phyloP scores from a whole-genome alignment of 129 eudicot genomes.

The Centella asiatica region DNA sequence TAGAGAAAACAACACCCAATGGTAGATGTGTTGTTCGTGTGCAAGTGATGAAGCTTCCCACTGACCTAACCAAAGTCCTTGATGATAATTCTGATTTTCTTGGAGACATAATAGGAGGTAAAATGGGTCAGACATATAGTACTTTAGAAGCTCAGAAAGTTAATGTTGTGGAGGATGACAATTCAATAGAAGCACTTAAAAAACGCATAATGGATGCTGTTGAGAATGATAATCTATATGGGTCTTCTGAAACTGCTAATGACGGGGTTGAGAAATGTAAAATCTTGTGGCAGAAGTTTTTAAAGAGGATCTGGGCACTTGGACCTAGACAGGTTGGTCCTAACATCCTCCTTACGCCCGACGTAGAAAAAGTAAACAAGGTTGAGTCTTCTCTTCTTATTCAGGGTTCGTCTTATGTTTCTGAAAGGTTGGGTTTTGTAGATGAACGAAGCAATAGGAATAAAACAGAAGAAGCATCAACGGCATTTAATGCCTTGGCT shows the following conservation, averaged over 20 bases:
- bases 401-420: constrained; percentile 51
- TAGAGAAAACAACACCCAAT: constrained; percentile 74
- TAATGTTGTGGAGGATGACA: constrained; percentile 43
- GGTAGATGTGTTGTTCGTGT: constrained; percentile 90
- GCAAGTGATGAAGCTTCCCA: constrained; percentile 78
- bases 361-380: constrained; percentile 12
- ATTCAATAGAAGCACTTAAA: constrained; percentile 54
- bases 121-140: constrained; percentile 41
- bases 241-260: constrained; percentile 34
- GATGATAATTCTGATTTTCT: constrained; percentile 71
- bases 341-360: constrained; percentile 82
- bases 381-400: constrained; percentile 40
- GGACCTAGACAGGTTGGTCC: constrained; percentile 97
- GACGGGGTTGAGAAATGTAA: constrained; percentile 45
- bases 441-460: constrained; percentile 16
- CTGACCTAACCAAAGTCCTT: constrained; percentile 66
- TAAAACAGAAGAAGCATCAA: constrained; percentile 20
- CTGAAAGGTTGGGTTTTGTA: constrained; percentile 65
- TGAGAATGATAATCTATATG: constrained; percentile 48
- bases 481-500: constrained; percentile 22
- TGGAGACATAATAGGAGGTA: constrained; percentile 75
- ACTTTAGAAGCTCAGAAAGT: constrained; percentile 39
- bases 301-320: constrained; percentile 80
- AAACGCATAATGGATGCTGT: constrained; percentile 72
- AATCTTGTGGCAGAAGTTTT: constrained; percentile 46